Base-by-base conservation (phyloP, 2,329 filamentous ascomycete genomes). In the Emmonsiellopsis sp. region DNA sequence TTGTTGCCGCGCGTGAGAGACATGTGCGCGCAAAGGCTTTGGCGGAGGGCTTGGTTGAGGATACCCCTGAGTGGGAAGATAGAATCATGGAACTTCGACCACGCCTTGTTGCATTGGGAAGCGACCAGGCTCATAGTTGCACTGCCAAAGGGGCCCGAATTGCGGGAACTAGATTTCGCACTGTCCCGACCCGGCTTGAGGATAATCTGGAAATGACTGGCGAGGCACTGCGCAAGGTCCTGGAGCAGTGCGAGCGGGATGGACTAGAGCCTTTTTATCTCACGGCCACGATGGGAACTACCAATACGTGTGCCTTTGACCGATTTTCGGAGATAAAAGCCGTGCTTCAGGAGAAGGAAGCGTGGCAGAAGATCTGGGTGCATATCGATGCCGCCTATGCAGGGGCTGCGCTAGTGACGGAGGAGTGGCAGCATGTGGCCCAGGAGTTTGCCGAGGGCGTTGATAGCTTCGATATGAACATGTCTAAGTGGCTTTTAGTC, bases 401-500 rank as follows among this genome's bases (percentile, higher is more conserved):
- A 0, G 92, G 92, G 2, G 84, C 88, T 0, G 87, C 91, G 0
- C 81, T 97, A 3, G 74, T 95, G 3, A 84, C 87, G 21, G 86
- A 89, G 2, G 88, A 95, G 68, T 86, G 87, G 70, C 86, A 89
- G 58, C 77, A 85, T 60, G 77, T 89, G 49, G 77, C 84, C 1
- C 65, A 74, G 21, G 72, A 81, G 7, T 77, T 92, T 49, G 65
- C 65, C 0, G 72, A 76, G 1, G 72, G 76, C 21, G 90, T 95
- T 66, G 87, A 95, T 74, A 90, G 85, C 58, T 95, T 95, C 78
- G 85, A 95, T 71, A 83, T 92, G 75, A 97, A 96, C 75, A 87
- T 95, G 81, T 91, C 96, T 78, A 97, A 97, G 75, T 96, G 92
- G 92, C 78, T 96, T 47, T 82, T 96, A 14, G 90, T 89, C 54